Base-by-base conservation (phyloP, 2,329 filamentous ascomycete genomes). In the Seiridium unicorne region DNA sequence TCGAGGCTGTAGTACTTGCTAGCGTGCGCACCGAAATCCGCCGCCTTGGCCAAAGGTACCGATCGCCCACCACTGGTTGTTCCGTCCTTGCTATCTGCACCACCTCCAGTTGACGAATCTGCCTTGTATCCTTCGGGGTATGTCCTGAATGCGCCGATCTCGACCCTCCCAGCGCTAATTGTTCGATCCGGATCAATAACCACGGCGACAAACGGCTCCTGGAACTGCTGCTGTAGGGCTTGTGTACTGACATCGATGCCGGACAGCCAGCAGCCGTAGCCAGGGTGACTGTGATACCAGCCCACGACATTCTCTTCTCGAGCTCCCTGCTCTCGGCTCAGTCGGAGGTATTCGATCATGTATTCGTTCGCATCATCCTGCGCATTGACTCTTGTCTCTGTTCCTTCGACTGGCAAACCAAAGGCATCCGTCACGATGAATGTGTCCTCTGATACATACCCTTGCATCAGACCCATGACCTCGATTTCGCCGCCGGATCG, bases 391-490 rank as follows among this genome's bases (percentile, higher is more conserved):
- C 95, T 85, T 2, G 95, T 99, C 79, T 99, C 95, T n/a, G 95
- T 99, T 34, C 95, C 95, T 74, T 99, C 95, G 46, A 99, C 95
- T 0, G 95, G 95, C 44, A 99, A 80, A 26, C 93, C 87, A 76
- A 98, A 95, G 34, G 93, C 92, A 72, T 99, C 95, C 1, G 93
- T 98, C 58, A 99, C 90, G 66, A 99, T 87, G 70, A 99, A 91
- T 1, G 91, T 85, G 69, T 96, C 89, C 47, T 89, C 87, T 65
- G 92, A 86, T 55, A 97, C 89, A 75, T 96, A 97, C 63, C 95
- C 95, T 72, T 96, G 91, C 95, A 99, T 99, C 68, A 99, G 77
- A 60, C 95, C 95, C 95, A 99, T 99, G 69, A 99, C 86, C 79
- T 99, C 95, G 65, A 98, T 84, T 35, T 86, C 87, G 60, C 95